Conservation (phyloP, 768 basidiomycete genomes). For the Dioszegia hungarica region DNA sequence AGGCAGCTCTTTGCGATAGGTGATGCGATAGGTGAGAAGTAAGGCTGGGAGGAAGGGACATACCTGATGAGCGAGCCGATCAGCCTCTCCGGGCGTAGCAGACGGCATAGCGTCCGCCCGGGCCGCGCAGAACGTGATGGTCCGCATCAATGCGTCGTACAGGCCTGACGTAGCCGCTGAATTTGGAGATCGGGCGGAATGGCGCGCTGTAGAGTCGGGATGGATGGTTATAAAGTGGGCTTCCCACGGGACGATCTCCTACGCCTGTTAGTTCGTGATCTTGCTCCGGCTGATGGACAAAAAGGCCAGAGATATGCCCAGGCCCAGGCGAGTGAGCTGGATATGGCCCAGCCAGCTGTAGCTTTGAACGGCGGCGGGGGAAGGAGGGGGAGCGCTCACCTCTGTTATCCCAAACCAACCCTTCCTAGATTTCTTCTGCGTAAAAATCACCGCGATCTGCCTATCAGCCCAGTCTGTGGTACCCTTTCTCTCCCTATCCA, state of each 20-base stretch:
- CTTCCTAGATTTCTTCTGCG: constrained; percentile 35
- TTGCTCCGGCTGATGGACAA: no score
- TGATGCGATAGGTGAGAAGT: no score
- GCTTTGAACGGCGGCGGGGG: no score
- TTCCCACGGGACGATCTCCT: constrained; percentile 45
- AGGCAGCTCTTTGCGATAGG: no score
- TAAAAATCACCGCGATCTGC: constrained; percentile 38
- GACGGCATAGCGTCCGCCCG: constrained; percentile 30
- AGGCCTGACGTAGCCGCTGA: not conserved
- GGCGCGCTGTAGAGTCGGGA: no score
- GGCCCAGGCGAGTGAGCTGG: no score
- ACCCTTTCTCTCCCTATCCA: not conserved
- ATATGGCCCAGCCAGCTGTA: no score
- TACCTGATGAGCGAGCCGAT: not conserved
- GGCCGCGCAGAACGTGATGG: constrained; percentile 32
- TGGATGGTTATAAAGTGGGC: constrained; percentile 36
- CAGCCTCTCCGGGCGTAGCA: not conserved
- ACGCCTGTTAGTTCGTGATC: not conserved
- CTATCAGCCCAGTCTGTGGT: not conserved
- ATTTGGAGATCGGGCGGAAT: no score
- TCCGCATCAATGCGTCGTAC: constrained; percentile 19
- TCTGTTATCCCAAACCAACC: constrained; percentile 45
- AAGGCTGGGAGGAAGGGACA: not conserved
- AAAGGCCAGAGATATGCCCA: no score
- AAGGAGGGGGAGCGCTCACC: constrained; percentile 16